Base-by-base conservation (phyloP, 495 filamentous ascomycete species). In the Hypoxylon intermedium region DNA sequence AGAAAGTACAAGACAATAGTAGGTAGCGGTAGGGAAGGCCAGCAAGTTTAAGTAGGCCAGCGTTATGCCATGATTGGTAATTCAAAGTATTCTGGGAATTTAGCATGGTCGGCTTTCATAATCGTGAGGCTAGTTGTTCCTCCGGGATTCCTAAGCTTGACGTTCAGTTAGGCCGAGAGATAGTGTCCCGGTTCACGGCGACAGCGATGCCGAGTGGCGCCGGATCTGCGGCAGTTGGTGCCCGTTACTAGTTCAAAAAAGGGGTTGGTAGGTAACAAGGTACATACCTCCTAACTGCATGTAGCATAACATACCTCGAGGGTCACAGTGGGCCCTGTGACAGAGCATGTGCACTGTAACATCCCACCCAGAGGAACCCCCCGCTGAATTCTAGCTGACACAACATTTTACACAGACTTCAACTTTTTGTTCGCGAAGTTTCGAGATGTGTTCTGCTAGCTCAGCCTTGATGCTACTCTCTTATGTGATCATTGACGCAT, bases 161-260 rank as follows among this genome's bases (percentile, higher is more conserved):
- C 9, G 47, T 21, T 44, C 23, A 30, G 54, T 40, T 41, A 33
- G 28, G 19, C 49, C 50, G 34, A 60, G 34, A 41, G 13, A 30
- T 47, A 0, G 40, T 19, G 46, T 48, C 51, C 40, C 62, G 62
- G 20, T 20, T 48, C 13, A 31, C 52, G 56, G 56, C 56, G 56
- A 60, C 42, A 60, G 52, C 46, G 56, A 65, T 65, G 18, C 62
- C 62, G 62, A 65, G 30, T 52, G 52, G 53, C 24, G 31, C 62
- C 62, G 61, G 53, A 34, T 43, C 40, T 33, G 47, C 46, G 56
- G 46, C 46, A 43, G 59, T 58, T 59, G 60, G 30, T 46, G 50
- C 3, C 16, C 19, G 46, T 41, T 42, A 9, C 16, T 13, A 44
- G 28, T n/a, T 44, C 15, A 7, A 18, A 15, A 7, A 30, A 41